These are phyloP conservation scores for Trifolium fragiferum DNA, from an alignment of 306 rosid species.

Conservation along the genomic window DNA sequence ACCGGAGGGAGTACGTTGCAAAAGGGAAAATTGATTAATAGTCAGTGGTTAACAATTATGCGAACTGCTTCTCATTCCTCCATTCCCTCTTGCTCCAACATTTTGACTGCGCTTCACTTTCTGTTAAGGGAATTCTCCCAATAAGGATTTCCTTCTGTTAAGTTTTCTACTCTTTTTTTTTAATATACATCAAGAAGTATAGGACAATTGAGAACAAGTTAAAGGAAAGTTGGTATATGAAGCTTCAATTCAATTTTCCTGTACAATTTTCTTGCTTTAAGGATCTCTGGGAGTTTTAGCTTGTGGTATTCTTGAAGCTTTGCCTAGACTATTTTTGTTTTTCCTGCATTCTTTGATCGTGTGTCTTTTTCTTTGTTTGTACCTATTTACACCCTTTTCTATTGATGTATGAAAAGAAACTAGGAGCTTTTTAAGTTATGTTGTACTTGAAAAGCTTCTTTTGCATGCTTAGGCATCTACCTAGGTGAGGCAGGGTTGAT, in stretches of 20 bases:
- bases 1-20: too few relatives aligned
- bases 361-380: not conserved
- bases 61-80: not conserved
- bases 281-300: conserved; percentile 23
- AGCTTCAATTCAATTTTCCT: conserved; percentile 28
- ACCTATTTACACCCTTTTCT: not conserved
- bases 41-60: not conserved
- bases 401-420: conserved; percentile 6
- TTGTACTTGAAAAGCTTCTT: conserved; percentile 7
- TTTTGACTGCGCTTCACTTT: conserved; percentile 18
- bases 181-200: not conserved
- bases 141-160: not conserved
- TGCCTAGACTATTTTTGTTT: conserved; percentile 1
- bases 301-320: conserved; percentile 19
- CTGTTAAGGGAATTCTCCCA: not conserved
- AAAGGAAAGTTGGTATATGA: not conserved
- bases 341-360: not conserved
- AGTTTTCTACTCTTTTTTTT: conserved; percentile 11
- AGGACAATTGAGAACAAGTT: not conserved
- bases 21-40: conserved; percentile 7
- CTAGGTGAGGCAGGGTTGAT: not conserved
- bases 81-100: not conserved
- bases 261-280: conserved; percentile 3
- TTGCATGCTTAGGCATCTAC: conserved; percentile 26
- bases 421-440: conserved; percentile 4